Percentiles rank a stretch among this genome's conserved stretches.
Evolutionary conservation across 306 rosid species (phyloP).

Genomic region (Vigna mungo): DNA sequence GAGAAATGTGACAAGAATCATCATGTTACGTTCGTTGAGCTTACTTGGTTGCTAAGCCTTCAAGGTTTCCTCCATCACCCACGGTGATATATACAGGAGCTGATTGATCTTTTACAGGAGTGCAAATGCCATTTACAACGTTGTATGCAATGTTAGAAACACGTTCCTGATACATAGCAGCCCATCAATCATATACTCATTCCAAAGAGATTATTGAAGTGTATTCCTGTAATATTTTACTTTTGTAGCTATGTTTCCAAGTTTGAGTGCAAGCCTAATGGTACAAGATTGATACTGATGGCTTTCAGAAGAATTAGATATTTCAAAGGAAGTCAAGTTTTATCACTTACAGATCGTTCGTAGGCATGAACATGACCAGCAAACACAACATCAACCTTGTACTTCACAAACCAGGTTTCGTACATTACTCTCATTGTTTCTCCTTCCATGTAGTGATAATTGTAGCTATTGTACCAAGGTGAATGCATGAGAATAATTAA

Average conservation of each 20-base stretch:
- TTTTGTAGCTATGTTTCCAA: not conserved
- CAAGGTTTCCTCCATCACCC: slow-evolving; percentile 92
- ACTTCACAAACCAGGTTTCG: slow-evolving; percentile 72
- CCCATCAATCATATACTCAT: not conserved
- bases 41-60: slow-evolving; percentile 87
- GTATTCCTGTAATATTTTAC: too few relatives aligned
- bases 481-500: slow-evolving; percentile 81
- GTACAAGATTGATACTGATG: slow-evolving; percentile 7
- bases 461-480: slow-evolving; percentile 79
- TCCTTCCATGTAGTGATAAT: slow-evolving; percentile 90
- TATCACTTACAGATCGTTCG: slow-evolving; percentile 77
- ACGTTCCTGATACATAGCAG: slow-evolving; percentile 64
- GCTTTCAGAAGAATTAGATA: slow-evolving; percentile 34
- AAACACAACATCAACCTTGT: slow-evolving; percentile 84
- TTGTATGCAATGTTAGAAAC: slow-evolving; percentile 78
- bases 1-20: not conserved
- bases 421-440: slow-evolving; percentile 87
- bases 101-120: slow-evolving; percentile 68
- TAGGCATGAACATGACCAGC: slow-evolving; percentile 97
- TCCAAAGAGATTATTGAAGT: not conserved
- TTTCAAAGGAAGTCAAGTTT: slow-evolving; percentile 2
- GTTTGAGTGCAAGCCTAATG: slow-evolving; percentile 14
- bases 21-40: slow-evolving; percentile 25
- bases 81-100: slow-evolving; percentile 92
- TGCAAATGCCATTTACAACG: slow-evolving; percentile 70